These are phyloP conservation scores for Candida albicans DNA, from an alignment of 1,139 yeast species.

Conservation along the genomic window DNA sequence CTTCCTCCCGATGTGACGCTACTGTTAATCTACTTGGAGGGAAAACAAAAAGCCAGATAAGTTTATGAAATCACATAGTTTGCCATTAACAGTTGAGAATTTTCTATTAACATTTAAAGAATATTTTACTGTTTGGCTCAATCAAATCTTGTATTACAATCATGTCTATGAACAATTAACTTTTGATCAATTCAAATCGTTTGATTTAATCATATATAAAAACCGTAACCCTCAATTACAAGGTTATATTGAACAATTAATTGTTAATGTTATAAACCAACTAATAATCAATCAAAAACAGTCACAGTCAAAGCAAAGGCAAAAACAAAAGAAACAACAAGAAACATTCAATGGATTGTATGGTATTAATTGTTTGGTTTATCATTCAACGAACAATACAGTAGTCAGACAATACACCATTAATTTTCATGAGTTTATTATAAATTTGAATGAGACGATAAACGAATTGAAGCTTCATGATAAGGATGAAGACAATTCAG, in stretches of 20 bases:
- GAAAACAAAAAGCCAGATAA: too few relatives aligned
- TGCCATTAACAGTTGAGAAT: slow-evolving; percentile 26
- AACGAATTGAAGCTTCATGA: slow-evolving; percentile 7
- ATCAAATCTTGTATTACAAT: slow-evolving; percentile 48
- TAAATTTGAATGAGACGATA: slow-evolving; percentile 15
- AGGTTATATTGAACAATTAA: slow-evolving; percentile 33
- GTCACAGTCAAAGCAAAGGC: background rate
- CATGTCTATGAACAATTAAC: slow-evolving; percentile 43
- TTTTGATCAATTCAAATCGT: slow-evolving; percentile 37
- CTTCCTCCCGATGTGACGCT: too few relatives aligned
- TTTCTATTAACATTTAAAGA: slow-evolving; percentile 38
- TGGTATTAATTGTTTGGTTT: slow-evolving; percentile 20
- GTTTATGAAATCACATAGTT: background rate
- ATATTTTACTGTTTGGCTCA: slow-evolving; percentile 40
- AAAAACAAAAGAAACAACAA: slow-evolving; percentile 1
- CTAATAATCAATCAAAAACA: slow-evolving; percentile 12
- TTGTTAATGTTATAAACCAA: slow-evolving; percentile 15
- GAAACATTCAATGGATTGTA: slow-evolving; percentile 7
- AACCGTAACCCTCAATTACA: slow-evolving; percentile 47
- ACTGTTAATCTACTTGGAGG: too few relatives aligned
- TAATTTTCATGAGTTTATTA: slow-evolving; percentile 25
- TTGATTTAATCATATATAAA: slow-evolving; percentile 38
- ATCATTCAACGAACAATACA: slow-evolving; percentile 20
- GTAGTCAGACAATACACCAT: slow-evolving; percentile 27
- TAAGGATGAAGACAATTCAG: slow-evolving; percentile 7